These are phyloP conservation scores for Capillidium heterosporum DNA, from an alignment of 371 early-diverging fungal genomes.

Conservation along the genomic window DNA sequence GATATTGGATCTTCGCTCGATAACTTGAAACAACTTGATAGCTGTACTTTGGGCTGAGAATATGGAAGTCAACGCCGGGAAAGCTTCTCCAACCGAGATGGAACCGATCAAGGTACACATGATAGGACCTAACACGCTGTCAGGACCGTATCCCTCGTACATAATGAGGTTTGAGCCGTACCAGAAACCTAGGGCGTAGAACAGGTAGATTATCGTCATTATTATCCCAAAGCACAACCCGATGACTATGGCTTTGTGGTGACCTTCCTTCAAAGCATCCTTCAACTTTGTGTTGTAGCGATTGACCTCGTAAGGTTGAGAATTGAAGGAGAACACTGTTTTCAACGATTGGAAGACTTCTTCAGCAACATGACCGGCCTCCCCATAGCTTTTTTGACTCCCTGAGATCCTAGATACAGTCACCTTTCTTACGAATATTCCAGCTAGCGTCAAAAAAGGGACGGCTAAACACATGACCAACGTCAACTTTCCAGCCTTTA, in stretches of 20 bases:
- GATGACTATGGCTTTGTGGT: conserved; percentile 2
- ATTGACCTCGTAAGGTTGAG: not conserved
- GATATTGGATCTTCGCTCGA: conserved; percentile 51
- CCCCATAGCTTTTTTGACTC: not conserved
- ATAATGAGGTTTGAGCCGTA: conserved; percentile 27
- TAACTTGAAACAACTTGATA: conserved; percentile 42
- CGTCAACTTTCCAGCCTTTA: conserved; percentile 30
- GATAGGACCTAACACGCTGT: conserved; percentile 25
- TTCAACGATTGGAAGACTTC: conserved; percentile 62
- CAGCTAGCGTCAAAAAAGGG: conserved; percentile 7
- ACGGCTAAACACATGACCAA: conserved; percentile 12
- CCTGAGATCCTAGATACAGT: not conserved
- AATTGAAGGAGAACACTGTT: conserved; percentile 61
- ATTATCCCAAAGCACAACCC: conserved; percentile 32
- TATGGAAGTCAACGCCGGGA: conserved; percentile 32
- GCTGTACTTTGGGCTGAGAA: conserved; percentile 39
- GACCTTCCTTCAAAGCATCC: not conserved
- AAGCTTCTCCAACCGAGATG: conserved; percentile 21
- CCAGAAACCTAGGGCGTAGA: conserved; percentile 34
- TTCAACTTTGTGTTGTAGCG: conserved; percentile 1
- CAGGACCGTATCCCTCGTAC: conserved; percentile 9
- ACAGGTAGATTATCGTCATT: conserved; percentile 32
- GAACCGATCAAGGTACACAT: conserved; percentile 27
- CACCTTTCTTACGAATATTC: not conserved
- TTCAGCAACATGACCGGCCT: conserved; percentile 55